phyloP scores from a whole-genome alignment of 139 green algal species.

The Parachlorella kessleri region DNA sequence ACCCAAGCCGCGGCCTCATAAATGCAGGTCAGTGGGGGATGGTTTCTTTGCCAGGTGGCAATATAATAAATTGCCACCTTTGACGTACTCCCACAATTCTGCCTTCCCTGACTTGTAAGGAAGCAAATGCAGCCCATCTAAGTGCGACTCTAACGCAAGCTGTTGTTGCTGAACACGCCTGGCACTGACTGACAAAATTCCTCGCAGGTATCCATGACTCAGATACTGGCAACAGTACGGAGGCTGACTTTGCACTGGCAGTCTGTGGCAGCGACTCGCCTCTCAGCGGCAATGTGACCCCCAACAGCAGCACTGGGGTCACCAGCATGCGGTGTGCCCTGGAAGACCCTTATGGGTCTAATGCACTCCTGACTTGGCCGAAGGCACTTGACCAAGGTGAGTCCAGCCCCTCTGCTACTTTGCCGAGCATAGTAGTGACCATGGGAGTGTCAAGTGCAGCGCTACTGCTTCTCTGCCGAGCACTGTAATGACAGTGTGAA shows the following conservation, averaged over 20 bases:
- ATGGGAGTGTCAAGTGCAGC: neutral
- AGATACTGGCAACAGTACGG: neutral
- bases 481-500: neutral
- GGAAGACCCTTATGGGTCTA: neutral
- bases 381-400: neutral
- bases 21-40: neutral
- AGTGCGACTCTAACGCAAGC: neutral
- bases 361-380: neutral
- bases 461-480: neutral
- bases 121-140: neutral
- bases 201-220: neutral
- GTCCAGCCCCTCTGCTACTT: neutral
- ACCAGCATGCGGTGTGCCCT: neutral
- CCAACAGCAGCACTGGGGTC: neutral
- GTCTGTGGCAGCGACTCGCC: neutral
- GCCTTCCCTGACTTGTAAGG: neutral
- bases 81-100: neutral
- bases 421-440: neutral
- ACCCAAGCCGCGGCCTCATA: neutral
- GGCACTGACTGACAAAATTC: neutral
- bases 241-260: neutral
- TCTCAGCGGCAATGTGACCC: neutral
- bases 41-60: neutral
- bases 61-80: neutral
- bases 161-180: neutral